phyloP scores from a whole-genome alignment of 2,329 filamentous ascomycete species.

The Sporothrix pseudoabietina region DNA sequence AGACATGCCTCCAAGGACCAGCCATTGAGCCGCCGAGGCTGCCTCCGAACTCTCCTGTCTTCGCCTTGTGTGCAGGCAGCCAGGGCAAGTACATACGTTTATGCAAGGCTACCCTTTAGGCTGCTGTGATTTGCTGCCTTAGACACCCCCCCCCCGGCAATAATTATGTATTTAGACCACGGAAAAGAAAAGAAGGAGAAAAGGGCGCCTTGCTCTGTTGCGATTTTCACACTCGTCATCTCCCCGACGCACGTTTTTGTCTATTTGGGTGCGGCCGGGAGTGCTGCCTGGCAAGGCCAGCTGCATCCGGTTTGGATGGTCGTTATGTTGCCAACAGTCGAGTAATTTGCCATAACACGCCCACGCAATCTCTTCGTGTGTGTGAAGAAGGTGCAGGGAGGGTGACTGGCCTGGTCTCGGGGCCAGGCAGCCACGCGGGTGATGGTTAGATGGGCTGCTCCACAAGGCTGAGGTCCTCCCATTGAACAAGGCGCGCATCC shows the following conservation, averaged over 20 bases:
- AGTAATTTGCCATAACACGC: too few relatives aligned
- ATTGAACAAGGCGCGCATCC: background rate
- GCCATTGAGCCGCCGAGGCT: background rate
- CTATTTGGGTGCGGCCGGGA: background rate
- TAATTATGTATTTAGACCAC: background rate
- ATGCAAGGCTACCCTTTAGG: background rate
- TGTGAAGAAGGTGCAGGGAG: background rate
- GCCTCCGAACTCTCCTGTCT: background rate
- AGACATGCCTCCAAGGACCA: too few relatives aligned
- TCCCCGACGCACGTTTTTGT: too few relatives aligned
- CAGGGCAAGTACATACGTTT: background rate
- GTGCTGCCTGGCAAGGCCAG: background rate
- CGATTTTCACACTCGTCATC: too few relatives aligned
- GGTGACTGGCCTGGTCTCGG: background rate
- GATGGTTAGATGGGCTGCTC: background rate
- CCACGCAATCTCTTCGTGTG: background rate
- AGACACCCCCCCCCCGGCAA: too few relatives aligned
- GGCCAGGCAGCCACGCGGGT: background rate
- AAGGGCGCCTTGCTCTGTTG: background rate
- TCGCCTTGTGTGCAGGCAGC: background rate
- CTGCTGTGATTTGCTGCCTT: conserved; percentile 1
- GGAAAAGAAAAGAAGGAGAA: background rate
- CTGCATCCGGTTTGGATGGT: too few relatives aligned
- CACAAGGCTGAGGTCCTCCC: background rate
- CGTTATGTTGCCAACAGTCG: background rate